Evolutionary conservation across 192 early-diverging fungal genomes (phyloP).

Genomic region (Piromyces finnis): DNA sequence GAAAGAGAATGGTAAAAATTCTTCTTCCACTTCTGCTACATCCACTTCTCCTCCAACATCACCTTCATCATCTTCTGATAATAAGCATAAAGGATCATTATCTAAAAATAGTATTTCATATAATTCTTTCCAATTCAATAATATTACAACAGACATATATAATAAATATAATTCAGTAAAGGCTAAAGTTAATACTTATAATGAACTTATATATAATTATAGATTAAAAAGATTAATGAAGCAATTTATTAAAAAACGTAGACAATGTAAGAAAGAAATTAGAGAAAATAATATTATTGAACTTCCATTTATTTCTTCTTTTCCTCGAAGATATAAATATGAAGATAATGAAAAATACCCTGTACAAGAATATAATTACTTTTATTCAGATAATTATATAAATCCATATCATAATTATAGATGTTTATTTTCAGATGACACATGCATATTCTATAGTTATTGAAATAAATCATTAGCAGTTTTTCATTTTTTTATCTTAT

Average conservation of each 20-base stretch:
- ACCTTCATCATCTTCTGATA: too few species aligned
- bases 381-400: not conserved
- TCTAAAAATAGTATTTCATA: too few species aligned
- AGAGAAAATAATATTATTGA: not conserved
- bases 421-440: not conserved
- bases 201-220: not conserved
- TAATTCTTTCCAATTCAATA: too few species aligned
- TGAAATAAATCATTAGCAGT: not conserved
- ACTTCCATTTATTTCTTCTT: not conserved
- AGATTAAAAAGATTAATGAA: not conserved
- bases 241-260: not conserved
- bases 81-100: too few species aligned
- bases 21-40: too few species aligned
- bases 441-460: not conserved
- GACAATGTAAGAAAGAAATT: not conserved
- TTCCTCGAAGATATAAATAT: not conserved
- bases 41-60: too few species aligned
- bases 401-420: not conserved
- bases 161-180: too few species aligned
- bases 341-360: not conserved
- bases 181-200: not conserved
- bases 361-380: not conserved
- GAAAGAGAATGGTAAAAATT: too few species aligned
- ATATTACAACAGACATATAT: too few species aligned
- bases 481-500: not conserved